Evolutionary conservation across 2,329 filamentous ascomycete species (phyloP), one percentile per base, ranked within the genome.

Genomic region (Cordyceps cicadae): DNA sequence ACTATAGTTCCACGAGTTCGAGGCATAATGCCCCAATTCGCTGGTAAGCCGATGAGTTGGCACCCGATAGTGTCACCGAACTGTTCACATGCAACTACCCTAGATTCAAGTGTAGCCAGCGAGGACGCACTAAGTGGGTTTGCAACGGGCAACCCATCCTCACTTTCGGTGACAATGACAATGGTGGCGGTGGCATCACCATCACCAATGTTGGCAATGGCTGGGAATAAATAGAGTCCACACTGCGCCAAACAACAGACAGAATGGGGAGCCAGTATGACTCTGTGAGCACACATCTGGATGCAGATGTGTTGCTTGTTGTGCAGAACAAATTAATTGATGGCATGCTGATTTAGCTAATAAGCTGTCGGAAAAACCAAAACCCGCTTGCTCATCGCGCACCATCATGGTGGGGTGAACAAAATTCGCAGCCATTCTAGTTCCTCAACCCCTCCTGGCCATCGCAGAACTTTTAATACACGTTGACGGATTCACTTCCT

Each of bases 401-500:
- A 32, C 46, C 29, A 32, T 58, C 19, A 32, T 58, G 55, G 55
- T 58, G 55, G 55, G 55, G 55, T 49, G 48, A 56, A 50, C 55
- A 58, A 58, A 58, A 58, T 58, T 58, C 55, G 55, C 48, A 54
- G 54, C 15, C 26, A 46, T 37, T 26, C 43, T 34, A 46, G 43
- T 43, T 56, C 29, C 39, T 32, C 39, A 51, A 58, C 55, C 59
- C 53, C 59, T 52, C 46, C 34, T 45, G 45, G 48, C 50, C 39
- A 45, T 34, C 9, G 24, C 59, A 39, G 24, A 60, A 34, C 11
- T 14, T 37, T 39, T 49, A 26, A 54, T 39, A 54, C 26, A 46
- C 43, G 51, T 60, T 50, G 59, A 55, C 59, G 59, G 51, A 51
- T 58, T 58, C 37, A 51, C 21, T 58, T 58, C 58, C 41, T 48